Percentiles rank a stretch among this genome's conserved stretches.
These are phyloP conservation scores for Corylus americana DNA, from an alignment of 306 rosid genomes.

Conservation along the genomic window DNA sequence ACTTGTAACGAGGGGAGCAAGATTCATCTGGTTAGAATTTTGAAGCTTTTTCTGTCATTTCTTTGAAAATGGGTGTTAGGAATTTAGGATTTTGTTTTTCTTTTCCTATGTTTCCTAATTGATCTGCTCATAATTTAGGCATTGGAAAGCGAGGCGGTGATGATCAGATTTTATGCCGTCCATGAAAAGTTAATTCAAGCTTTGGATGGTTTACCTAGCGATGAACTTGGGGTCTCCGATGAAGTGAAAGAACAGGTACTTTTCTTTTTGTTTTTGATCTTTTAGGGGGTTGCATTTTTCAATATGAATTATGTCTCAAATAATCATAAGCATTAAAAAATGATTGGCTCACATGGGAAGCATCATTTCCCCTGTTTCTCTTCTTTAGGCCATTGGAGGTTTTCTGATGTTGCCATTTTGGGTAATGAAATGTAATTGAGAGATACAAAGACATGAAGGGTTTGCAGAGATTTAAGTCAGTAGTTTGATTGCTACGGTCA, in stretches of 20 bases:
- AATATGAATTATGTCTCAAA: no score
- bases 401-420: neutral
- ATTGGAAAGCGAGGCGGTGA: constrained; percentile 66
- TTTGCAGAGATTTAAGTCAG: neutral
- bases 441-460: neutral
- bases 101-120: neutral
- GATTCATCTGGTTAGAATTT: constrained; percentile 54
- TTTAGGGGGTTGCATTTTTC: neutral
- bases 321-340: no score
- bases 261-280: neutral
- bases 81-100: neutral
- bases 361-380: neutral
- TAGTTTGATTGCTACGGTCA: neutral
- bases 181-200: constrained; percentile 62
- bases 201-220: constrained; percentile 53
- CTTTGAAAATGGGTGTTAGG: neutral
- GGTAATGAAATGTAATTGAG: neutral
- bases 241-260: constrained; percentile 78
- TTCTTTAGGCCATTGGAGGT: neutral
- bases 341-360: no score
- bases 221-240: constrained; percentile 64
- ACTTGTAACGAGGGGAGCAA: constrained; percentile 78
- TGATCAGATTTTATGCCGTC: constrained; percentile 56
- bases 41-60: neutral
- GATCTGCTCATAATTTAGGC: constrained; percentile 41